Evolutionary conservation across 2,329 filamentous ascomycete genomes (phyloP).

Genomic region (Fusarium cyanostomum): DNA sequence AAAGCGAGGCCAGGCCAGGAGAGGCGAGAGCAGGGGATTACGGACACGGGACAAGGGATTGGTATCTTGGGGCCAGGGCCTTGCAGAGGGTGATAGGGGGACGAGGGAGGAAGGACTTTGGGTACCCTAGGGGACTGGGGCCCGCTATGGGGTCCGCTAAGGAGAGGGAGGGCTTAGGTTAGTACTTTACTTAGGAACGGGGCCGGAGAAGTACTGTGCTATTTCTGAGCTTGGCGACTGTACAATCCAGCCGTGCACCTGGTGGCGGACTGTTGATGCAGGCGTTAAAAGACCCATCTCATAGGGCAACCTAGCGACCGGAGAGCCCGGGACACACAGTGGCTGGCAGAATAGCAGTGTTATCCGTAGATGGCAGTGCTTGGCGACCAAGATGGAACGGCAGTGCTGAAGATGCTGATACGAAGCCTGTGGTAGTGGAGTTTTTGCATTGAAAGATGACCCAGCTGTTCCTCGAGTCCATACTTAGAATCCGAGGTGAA

Average conservation of each 20-base stretch:
- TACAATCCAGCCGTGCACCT: slow-evolving; percentile 19
- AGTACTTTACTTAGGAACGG: slow-evolving; percentile 10
- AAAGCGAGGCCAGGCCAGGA: slow-evolving; percentile 38
- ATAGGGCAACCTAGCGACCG: slow-evolving; percentile 10
- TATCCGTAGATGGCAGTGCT: slow-evolving; percentile 3
- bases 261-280: slow-evolving; percentile 7
- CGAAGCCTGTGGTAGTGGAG: not conserved
- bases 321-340: slow-evolving; percentile 20
- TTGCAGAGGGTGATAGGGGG: slow-evolving; percentile 43
- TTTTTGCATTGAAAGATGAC: not conserved
- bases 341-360: slow-evolving; percentile 1
- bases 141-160: slow-evolving; percentile 38
- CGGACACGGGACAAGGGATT: slow-evolving; percentile 45
- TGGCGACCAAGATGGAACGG: slow-evolving; percentile 8
- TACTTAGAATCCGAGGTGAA: slow-evolving; percentile 3
- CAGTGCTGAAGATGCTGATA: slow-evolving; percentile 13
- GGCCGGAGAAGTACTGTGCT: slow-evolving; percentile 12
- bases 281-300: slow-evolving; percentile 1
- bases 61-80: slow-evolving; percentile 36
- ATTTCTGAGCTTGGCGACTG: slow-evolving; percentile 7
- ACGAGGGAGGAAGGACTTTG: slow-evolving; percentile 23
- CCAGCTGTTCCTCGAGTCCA: not conserved
- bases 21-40: slow-evolving; percentile 43
- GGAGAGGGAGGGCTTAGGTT: slow-evolving; percentile 5
- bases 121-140: slow-evolving; percentile 21